phyloP scores from a whole-genome alignment of 139 green algal genomes.

The Auxenochlorella pyrenoidosa region DNA sequence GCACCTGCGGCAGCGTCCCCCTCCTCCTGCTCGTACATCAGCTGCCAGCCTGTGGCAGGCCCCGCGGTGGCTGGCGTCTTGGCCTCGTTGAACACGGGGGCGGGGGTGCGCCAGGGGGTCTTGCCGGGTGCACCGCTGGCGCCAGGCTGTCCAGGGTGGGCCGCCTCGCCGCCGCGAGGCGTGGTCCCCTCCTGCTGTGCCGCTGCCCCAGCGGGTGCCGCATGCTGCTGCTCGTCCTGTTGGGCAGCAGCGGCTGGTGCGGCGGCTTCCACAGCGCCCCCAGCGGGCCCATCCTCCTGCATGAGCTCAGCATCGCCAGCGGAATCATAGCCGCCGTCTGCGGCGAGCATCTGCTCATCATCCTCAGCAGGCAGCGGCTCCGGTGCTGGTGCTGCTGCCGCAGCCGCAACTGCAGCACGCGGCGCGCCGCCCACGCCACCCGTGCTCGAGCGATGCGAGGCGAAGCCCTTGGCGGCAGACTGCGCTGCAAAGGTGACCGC shows the following conservation, averaged over 20 bases:
- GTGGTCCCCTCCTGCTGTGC: not conserved
- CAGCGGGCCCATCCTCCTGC: not conserved
- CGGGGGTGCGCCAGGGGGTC: conserved; percentile 49
- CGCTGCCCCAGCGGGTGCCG: not conserved
- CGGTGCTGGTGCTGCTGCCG: not conserved
- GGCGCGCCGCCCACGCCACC: not conserved
- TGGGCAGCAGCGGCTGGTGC: not conserved
- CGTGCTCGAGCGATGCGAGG: not conserved
- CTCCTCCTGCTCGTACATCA: conserved; percentile 53
- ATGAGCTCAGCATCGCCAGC: conserved; percentile 2
- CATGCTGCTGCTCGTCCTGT: conserved; percentile 11
- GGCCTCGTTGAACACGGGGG: conserved; percentile 39
- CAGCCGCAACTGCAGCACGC: not conserved
- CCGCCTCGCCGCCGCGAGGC: conserved; percentile 2
- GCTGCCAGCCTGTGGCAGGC: conserved; percentile 63
- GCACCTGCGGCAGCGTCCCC: not conserved
- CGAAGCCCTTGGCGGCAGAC: conserved; percentile 13
- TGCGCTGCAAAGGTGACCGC: conserved; percentile 35
- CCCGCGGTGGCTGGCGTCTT: conserved; percentile 41
- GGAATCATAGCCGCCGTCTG: not conserved
- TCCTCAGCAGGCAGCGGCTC: not conserved
- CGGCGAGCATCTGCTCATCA: conserved; percentile 7
- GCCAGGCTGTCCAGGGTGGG: not conserved
- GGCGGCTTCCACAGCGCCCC: not conserved
- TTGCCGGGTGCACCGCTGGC: not conserved